A percentile compares a stretch with the other conserved stretches of the same genome.
Evolutionary conservation across 305 asterid species (phyloP).

Genomic region (Coffea humblotiana): DNA sequence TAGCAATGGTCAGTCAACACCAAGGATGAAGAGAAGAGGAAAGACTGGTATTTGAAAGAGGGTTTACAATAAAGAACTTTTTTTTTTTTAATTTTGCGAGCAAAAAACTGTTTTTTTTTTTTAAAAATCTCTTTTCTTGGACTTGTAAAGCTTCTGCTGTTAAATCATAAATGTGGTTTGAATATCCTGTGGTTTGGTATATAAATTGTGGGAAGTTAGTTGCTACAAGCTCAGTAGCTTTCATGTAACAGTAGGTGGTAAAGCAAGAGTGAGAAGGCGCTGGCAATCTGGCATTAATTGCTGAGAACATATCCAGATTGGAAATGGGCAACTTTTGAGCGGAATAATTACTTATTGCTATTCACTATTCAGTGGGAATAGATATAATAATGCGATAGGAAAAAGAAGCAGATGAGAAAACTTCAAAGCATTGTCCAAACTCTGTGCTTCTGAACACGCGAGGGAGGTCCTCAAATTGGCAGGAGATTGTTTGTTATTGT

Average conservation of each 20-base stretch:
- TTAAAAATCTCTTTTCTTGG: not conserved
- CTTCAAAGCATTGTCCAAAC: constrained; percentile 38
- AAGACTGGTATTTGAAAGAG: constrained; percentile 18
- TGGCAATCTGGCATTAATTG: constrained; percentile 45
- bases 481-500: constrained; percentile 19
- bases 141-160: not conserved
- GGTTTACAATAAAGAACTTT: no score
- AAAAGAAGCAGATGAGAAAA: constrained; percentile 10
- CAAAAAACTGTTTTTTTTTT: not conserved
- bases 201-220: not conserved
- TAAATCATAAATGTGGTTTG: not conserved
- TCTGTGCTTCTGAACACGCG: constrained; percentile 33
- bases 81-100: no score
- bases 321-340: constrained; percentile 30
- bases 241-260: constrained; percentile 14
- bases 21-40: constrained; percentile 19
- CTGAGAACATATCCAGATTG: constrained; percentile 38
- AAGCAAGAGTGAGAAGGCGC: constrained; percentile 35
- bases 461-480: constrained; percentile 35
- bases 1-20: constrained; percentile 22
- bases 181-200: not conserved
- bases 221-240: not conserved
- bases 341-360: constrained; percentile 23
- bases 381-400: not conserved
- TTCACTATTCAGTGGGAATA: constrained; percentile 10